Percentiles rank a stretch among this genome's conserved stretches.
These are phyloP conservation scores for Heliosperma pusillum DNA, from an alignment of 148 eudicot species.

Conservation along the genomic window DNA sequence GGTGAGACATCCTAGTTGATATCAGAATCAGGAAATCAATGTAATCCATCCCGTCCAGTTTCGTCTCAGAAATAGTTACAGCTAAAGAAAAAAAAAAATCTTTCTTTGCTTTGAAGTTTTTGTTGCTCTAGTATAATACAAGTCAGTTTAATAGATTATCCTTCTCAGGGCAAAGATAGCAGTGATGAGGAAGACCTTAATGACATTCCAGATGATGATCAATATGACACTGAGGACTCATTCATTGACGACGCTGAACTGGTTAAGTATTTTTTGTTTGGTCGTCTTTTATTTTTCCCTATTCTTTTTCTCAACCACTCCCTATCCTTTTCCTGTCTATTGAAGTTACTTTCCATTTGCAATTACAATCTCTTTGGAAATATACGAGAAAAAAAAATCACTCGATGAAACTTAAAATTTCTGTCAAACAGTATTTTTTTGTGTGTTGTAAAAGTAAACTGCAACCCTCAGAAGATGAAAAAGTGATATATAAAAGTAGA, in stretches of 20 bases:
- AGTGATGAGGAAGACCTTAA: slow-evolving; percentile 91
- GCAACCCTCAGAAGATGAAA: not conserved
- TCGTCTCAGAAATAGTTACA: not conserved
- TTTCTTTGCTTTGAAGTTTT: slow-evolving; percentile 2
- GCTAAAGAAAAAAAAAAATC: not conserved
- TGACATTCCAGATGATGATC: slow-evolving; percentile 92
- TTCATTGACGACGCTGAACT: slow-evolving; percentile 93
- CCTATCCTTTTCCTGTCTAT: not conserved
- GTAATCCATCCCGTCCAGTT: not conserved
- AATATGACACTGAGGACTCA: slow-evolving; percentile 97
- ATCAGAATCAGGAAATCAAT: not conserved
- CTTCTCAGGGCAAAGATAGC: slow-evolving; percentile 76
- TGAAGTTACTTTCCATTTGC: not conserved
- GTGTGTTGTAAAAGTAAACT: not conserved
- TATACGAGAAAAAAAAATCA: too few species aligned
- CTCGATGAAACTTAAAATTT: too few species aligned
- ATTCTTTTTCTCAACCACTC: not conserved
- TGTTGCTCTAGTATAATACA: slow-evolving; percentile 13
- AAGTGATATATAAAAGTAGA: not conserved
- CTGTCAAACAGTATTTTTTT: not conserved
- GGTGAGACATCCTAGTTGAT: slow-evolving; percentile 39
- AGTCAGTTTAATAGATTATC: not conserved
- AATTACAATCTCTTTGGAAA: too few species aligned
- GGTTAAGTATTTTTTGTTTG: slow-evolving; percentile 46
- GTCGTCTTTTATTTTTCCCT: not conserved